Evolutionary conservation across 2,329 filamentous ascomycete species (phyloP).

Genomic region (Rutstroemia sp.): DNA sequence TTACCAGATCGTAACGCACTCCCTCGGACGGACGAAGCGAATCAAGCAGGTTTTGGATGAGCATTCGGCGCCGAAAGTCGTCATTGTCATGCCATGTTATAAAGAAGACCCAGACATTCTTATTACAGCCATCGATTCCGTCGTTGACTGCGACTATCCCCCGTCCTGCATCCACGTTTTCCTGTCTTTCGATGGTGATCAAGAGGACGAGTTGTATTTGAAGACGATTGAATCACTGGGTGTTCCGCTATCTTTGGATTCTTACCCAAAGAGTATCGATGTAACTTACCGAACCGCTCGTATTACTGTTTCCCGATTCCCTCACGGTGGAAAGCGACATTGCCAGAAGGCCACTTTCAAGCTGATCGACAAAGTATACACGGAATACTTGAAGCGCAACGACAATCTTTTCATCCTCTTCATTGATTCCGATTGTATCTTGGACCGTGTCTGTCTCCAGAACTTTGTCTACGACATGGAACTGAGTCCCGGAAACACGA

Average conservation of each 20-base stretch:
- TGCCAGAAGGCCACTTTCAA: constrained; percentile 92
- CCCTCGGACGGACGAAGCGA: constrained; percentile 71
- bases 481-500: constrained; percentile 82
- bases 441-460: constrained; percentile 85
- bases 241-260: constrained; percentile 66
- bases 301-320: constrained; percentile 86
- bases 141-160: constrained; percentile 91
- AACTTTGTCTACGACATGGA: constrained; percentile 99
- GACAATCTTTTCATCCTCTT: constrained; percentile 94
- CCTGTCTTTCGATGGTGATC: constrained; percentile 86
- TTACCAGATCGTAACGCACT: constrained; percentile 82
- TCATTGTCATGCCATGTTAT: constrained; percentile 96
- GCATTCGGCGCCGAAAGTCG: constrained; percentile 80
- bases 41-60: constrained; percentile 83
- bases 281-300: constrained; percentile 75
- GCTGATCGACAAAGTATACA: constrained; percentile 88
- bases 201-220: constrained; percentile 82
- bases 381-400: constrained; percentile 75
- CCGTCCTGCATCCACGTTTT: constrained; percentile 90
- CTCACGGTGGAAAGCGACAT: constrained; percentile 86
- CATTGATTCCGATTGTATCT: constrained; percentile 94
- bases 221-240: constrained; percentile 80
- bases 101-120: constrained; percentile 82
- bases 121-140: constrained; percentile 79
- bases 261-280: constrained; percentile 85